These are phyloP conservation scores for Chaetomium fimeti DNA, from an alignment of 495 filamentous ascomycete genomes.

Conservation along the genomic window DNA sequence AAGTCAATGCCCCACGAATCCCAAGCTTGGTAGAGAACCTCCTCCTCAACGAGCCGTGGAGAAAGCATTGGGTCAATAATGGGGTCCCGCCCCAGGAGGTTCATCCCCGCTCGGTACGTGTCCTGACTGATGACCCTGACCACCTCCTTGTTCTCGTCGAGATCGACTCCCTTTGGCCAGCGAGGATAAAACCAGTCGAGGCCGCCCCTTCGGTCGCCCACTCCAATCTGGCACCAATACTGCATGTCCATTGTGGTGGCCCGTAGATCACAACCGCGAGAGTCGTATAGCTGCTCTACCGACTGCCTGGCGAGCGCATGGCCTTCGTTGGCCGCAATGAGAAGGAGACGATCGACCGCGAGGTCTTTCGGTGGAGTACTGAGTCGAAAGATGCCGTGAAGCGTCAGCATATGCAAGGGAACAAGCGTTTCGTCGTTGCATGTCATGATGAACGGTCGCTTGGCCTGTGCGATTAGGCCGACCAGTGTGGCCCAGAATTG, in stretches of 20 bases:
- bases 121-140: constrained; percentile 80
- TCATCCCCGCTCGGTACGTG: constrained; percentile 77
- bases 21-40: constrained; percentile 55
- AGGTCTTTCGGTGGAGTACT: constrained; percentile 64
- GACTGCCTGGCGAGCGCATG: constrained; percentile 71
- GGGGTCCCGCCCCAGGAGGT: constrained; percentile 64
- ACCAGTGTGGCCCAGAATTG: constrained; percentile 87
- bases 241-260: constrained; percentile 82
- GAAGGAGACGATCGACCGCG: constrained; percentile 73
- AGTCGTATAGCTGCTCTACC: constrained; percentile 65
- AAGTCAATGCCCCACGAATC: constrained; percentile 57
- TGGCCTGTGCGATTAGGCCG: constrained; percentile 74
- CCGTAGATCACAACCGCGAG: constrained; percentile 68
- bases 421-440: constrained; percentile 84
- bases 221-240: constrained; percentile 94
- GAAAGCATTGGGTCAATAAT: constrained; percentile 24
- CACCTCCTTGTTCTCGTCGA: constrained; percentile 61
- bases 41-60: constrained; percentile 45
- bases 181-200: constrained; percentile 84
- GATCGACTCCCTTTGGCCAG: constrained; percentile 67
- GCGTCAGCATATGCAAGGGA: constrained; percentile 63
- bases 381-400: constrained; percentile 88
- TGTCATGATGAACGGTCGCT: constrained; percentile 88
- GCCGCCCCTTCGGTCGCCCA: constrained; percentile 85
- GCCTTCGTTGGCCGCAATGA: constrained; percentile 86